Evolutionary conservation across 352 stramenopile genomes (phyloP).

Genomic region (Pythium pectinolyticum): DNA sequence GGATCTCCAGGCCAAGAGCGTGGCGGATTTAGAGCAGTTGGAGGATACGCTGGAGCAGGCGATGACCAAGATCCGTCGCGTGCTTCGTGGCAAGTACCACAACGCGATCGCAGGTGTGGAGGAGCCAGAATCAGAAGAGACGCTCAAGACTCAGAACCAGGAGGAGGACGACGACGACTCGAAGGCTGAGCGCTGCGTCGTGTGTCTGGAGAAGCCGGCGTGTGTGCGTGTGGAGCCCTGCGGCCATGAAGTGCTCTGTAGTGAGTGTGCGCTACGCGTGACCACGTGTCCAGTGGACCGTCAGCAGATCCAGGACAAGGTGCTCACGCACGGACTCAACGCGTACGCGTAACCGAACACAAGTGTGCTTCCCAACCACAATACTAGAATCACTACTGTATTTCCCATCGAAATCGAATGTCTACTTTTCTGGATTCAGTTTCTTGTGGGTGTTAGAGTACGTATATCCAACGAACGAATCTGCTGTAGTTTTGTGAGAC

Average conservation of each 20-base stretch:
- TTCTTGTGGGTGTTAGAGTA: too few species aligned
- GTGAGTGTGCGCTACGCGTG: constrained; percentile 48
- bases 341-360: too few species aligned
- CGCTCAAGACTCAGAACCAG: not conserved
- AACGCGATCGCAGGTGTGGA: not conserved
- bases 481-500: too few species aligned
- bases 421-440: too few species aligned
- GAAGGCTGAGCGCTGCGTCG: constrained; percentile 37
- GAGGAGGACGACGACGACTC: constrained; percentile 2
- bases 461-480: too few species aligned
- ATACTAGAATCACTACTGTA: too few species aligned
- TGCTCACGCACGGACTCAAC: constrained; percentile 61
- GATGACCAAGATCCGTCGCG: constrained; percentile 7
- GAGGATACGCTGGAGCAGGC: constrained; percentile 10
- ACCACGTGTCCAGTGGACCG: constrained; percentile 62
- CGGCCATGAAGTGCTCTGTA: constrained; percentile 63
- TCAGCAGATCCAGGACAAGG: constrained; percentile 54
- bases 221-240: constrained; percentile 61
- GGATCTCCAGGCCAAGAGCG: constrained; percentile 17
- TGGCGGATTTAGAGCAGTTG: constrained; percentile 25
- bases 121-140: not conserved
- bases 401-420: too few species aligned
- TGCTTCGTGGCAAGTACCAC: constrained; percentile 25
- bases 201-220: constrained; percentile 48
- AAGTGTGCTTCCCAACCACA: too few species aligned